phyloP scores from a whole-genome alignment of 208 protist species.

The Vickermania ingenoplastis region DNA sequence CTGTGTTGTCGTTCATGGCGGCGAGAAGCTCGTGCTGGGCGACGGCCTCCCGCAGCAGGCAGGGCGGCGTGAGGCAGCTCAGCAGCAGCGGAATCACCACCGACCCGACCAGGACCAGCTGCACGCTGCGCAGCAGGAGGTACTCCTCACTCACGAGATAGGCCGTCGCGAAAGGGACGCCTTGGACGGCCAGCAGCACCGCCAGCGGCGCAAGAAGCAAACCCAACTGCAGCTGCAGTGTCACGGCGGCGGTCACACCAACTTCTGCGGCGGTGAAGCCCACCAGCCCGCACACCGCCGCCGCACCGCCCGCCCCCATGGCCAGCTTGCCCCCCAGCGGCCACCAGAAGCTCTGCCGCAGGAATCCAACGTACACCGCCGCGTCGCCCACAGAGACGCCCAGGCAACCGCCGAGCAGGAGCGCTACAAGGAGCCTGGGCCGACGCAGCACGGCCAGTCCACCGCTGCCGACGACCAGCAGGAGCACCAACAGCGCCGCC shows the following conservation, averaged over 20 bases:
- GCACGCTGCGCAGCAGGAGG: background rate
- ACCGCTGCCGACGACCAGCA: slow-evolving; percentile 3
- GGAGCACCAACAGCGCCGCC: slow-evolving; percentile 1
- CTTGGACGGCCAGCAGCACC: background rate
- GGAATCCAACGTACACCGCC: background rate
- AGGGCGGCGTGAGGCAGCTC: background rate
- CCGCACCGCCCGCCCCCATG: background rate
- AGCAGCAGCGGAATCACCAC: background rate
- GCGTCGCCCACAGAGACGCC: background rate
- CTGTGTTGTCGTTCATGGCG: background rate
- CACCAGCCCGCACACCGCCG: background rate
- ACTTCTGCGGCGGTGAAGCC: background rate
- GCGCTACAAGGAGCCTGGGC: background rate
- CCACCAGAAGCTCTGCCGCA: background rate
- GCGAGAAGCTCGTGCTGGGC: background rate
- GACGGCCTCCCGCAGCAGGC: background rate
- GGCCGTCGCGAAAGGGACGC: background rate
- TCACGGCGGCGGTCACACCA: background rate
- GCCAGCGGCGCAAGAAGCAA: background rate
- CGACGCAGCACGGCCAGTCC: slow-evolving; percentile 1
- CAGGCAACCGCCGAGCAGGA: background rate
- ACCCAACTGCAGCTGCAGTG: background rate
- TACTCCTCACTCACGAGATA: background rate
- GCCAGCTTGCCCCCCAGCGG: background rate
- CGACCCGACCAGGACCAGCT: background rate